These are phyloP conservation scores for Ganoderma leucocontextum DNA, from an alignment of 1,284 basidiomycete species.

Conservation along the genomic window DNA sequence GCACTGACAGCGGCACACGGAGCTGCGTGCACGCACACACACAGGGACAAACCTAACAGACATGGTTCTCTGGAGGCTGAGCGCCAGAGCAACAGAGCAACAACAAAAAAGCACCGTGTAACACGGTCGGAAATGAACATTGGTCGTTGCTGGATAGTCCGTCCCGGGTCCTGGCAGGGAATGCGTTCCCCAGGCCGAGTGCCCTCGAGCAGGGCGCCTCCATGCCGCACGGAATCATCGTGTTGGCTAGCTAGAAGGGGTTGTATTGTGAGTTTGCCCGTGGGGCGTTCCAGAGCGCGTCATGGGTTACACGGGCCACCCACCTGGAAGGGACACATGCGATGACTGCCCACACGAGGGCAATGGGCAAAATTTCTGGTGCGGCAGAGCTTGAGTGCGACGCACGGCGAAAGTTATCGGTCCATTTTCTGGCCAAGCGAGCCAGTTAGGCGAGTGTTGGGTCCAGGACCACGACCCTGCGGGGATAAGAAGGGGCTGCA, in stretches of 20 bases:
- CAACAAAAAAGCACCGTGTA: conserved; percentile 18
- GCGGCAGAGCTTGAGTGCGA: not conserved
- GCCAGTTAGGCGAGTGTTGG: not conserved
- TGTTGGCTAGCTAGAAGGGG: conserved; percentile 23
- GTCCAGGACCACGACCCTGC: conserved; percentile 1
- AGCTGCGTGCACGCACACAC: conserved; percentile 1
- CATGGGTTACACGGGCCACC: conserved; percentile 27
- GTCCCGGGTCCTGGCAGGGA: conserved; percentile 14
- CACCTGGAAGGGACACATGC: conserved; percentile 16
- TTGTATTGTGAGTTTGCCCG: conserved; percentile 21
- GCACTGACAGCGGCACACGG: not conserved
- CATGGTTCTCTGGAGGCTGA: not conserved
- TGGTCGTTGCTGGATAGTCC: conserved; percentile 8
- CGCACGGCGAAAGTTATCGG: conserved; percentile 10
- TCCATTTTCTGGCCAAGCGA: not conserved
- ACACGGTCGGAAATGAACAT: conserved; percentile 16
- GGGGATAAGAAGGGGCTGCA: not conserved
- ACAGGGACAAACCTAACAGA: conserved; percentile 11
- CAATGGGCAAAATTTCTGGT: conserved; percentile 24
- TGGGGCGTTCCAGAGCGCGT: conserved; percentile 27
- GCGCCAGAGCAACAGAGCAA: not conserved
- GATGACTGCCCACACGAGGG: conserved; percentile 18
- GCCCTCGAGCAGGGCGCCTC: conserved; percentile 15
- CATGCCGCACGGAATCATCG: conserved; percentile 24
- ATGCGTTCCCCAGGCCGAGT: conserved; percentile 1